phyloP scores from a whole-genome alignment of 192 early-diverging fungal genomes.

The Phycomyces blakesleeanus region DNA sequence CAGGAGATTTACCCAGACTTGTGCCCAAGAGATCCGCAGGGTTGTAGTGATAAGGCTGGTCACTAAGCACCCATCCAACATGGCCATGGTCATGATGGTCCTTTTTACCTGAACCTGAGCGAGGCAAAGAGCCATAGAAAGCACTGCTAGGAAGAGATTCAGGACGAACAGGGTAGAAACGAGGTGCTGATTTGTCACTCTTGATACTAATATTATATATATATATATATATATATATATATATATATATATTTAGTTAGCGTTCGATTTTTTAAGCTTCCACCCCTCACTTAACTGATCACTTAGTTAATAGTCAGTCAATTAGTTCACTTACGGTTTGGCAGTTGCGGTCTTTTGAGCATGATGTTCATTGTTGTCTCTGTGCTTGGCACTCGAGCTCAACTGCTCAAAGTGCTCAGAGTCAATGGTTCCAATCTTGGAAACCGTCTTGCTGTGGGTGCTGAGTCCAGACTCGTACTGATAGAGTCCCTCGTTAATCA shows the following conservation, averaged over 20 bases:
- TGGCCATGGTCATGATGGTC: conserved; percentile 66
- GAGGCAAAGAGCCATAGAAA: conserved; percentile 21
- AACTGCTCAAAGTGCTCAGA: conserved; percentile 57
- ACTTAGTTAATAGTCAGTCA: neutral
- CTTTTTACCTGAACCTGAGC: conserved; percentile 28
- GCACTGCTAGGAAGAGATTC: conserved; percentile 26
- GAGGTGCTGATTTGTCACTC: conserved; percentile 26
- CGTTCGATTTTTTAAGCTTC: no score
- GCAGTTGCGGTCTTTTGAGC: neutral
- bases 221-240: no score
- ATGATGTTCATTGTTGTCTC: neutral
- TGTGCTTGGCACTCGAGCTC: conserved; percentile 34
- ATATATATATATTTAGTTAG: no score
- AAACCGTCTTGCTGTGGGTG: conserved; percentile 33
- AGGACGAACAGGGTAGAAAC: conserved; percentile 52
- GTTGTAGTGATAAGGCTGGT: conserved; percentile 61
- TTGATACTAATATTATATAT: no score
- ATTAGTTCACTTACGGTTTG: neutral
- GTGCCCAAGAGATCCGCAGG: conserved; percentile 44
- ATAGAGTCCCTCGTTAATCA: conserved; percentile 95
- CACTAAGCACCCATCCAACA: conserved; percentile 75
- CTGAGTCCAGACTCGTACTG: conserved; percentile 73
- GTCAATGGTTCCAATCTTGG: conserved; percentile 61
- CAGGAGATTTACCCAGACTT: conserved; percentile 39
- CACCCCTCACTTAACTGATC: no score